Evolutionary conservation across 768 basidiomycete species (phyloP).

Genomic region (Bullera alba): DNA sequence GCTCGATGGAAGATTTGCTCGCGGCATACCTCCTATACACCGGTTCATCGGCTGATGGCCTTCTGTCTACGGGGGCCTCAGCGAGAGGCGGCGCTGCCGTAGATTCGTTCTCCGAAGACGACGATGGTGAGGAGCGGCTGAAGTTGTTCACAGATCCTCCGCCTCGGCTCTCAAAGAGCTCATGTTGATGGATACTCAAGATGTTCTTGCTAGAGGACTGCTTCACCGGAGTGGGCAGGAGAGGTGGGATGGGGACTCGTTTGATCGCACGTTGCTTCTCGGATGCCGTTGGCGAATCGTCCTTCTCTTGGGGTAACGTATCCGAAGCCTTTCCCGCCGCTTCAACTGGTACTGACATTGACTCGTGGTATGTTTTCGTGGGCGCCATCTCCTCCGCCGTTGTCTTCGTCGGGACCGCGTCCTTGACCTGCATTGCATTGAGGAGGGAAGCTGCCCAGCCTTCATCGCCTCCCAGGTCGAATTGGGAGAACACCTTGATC

Average conservation of each 20-base stretch:
- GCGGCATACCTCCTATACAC: too few species aligned
- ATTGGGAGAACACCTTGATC: slow-evolving; percentile 1
- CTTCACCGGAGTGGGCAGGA: too few species aligned
- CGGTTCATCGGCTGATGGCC: neutral
- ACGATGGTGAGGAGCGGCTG: neutral
- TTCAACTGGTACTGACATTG: neutral
- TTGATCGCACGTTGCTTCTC: neutral
- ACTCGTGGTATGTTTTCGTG: neutral
- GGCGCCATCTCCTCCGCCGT: neutral
- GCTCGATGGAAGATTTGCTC: slow-evolving; percentile 1
- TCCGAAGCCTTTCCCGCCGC: neutral
- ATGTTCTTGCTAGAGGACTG: too few species aligned
- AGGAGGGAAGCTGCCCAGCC: slow-evolving; percentile 5
- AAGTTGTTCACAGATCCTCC: too few species aligned
- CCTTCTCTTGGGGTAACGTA: neutral
- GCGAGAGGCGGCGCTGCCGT: neutral
- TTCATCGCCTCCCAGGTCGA: slow-evolving; percentile 1
- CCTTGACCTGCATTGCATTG: neutral
- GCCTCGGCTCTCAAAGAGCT: too few species aligned
- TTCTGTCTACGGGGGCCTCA: neutral
- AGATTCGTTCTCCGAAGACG: neutral
- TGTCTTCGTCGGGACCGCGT: neutral
- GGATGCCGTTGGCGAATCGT: neutral
- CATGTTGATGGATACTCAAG: too few species aligned
- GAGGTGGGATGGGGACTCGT: too few species aligned